These are phyloP conservation scores for Lasiodiplodia sp. DNA, from an alignment of 2,329 filamentous ascomycete species.

Conservation along the genomic window DNA sequence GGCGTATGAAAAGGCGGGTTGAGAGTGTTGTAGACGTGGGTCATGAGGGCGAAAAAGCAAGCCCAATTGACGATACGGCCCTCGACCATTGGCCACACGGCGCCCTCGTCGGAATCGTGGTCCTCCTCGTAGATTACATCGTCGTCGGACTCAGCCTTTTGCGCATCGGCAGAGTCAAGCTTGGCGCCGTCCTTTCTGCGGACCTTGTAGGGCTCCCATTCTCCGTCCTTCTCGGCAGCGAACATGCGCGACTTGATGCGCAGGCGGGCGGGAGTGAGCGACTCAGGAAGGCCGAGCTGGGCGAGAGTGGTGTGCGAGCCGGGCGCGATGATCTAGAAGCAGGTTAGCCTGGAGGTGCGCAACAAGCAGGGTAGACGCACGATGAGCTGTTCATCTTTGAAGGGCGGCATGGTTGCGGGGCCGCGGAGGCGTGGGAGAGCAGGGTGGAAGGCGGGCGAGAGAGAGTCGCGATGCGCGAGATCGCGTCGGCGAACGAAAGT, in stretches of 20 bases:
- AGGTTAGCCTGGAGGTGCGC: not conserved
- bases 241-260: conserved; percentile 96
- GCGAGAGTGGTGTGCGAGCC: conserved; percentile 91
- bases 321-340: conserved; percentile 70
- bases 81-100: conserved; percentile 82
- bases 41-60: conserved; percentile 90
- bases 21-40: conserved; percentile 87
- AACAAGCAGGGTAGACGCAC: conserved; percentile 37
- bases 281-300: conserved; percentile 87
- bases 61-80: conserved; percentile 90
- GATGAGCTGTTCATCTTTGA: conserved; percentile 56
- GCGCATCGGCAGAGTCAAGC: conserved; percentile 35
- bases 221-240: conserved; percentile 74
- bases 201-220: conserved; percentile 83
- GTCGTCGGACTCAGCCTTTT: conserved; percentile 55
- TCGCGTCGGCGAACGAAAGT: conserved; percentile 28
- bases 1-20: conserved; percentile 94
- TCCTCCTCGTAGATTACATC: conserved; percentile 84
- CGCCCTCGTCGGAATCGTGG: conserved; percentile 83
- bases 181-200: conserved; percentile 54
- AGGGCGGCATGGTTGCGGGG: conserved; percentile 48
- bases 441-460: not conserved
- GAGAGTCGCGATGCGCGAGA: conserved; percentile 23
- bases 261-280: conserved; percentile 87
- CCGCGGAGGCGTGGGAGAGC: conserved; percentile 1